Base-by-base conservation (phyloP, 371 early-diverging fungal species). In the Mortierella sp. region DNA sequence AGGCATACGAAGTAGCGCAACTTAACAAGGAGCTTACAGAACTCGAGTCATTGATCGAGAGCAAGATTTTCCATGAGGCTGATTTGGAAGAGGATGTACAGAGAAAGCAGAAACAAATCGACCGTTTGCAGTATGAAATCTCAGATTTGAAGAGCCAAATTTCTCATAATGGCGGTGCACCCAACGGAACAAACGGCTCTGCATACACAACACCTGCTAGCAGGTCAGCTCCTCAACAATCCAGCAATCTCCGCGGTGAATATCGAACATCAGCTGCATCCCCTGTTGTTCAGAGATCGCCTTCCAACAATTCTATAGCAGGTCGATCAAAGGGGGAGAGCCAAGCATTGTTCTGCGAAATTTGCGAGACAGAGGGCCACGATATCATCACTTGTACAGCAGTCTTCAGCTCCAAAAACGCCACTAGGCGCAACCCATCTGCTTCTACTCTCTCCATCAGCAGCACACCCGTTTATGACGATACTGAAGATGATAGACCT, bases 1-100 rank as follows among this genome's bases (percentile, higher is more conserved):
- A 91, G 72, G 83, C 90, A 54, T 82, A 76, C 31, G 90, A 93
- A 42, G 74, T 92, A n/a, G 70, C 73, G 4, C 68, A 76, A 34
- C 74, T 93, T 37, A 88, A 91, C 63, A 89, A 91, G 45, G 93
- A 94, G 68, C 83, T 94, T 4, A 86, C 89, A 10, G 91, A 89
- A 19, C 77, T 93, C 9, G 95, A 94, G 57, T 82, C 87, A 23
- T 64, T 94, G 64, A 88, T 94, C 51, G 95, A 94, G 74, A 89
- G 90, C 75, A 93, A 91, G 82, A 87, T 92, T 45, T 94, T 94
- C 74, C 88, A 86, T 62, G 93, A 94, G 54, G 86, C 91, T 0
- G 95, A 94, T 73, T 84, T 93, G 4, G 93, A 91, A 70, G 92
- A 93, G 72, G 87, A 87, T 7, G 72, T 89, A 8, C 89, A 88